These are phyloP conservation scores for Eucalyptus decipiens DNA, from an alignment of 345 rosid genomes.

Conservation along the genomic window DNA sequence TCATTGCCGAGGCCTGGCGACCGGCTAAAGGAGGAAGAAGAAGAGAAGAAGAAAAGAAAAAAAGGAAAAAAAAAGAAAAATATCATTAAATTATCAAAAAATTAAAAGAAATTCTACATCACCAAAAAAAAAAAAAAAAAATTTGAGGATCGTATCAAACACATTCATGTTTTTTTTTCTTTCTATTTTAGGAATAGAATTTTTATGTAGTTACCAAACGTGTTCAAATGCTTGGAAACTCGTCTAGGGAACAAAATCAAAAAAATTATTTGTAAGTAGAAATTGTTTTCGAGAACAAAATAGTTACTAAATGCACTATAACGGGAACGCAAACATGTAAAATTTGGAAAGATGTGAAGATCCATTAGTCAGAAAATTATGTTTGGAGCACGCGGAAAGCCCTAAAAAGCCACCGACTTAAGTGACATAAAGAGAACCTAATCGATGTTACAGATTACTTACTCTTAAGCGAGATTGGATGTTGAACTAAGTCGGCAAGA, in stretches of 20 bases:
- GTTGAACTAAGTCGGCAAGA: fast-evolving
- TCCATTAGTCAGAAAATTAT: neutral
- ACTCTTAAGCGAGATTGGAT: neutral
- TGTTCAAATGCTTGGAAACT: fast-evolving
- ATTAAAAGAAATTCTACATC: too few relatives aligned
- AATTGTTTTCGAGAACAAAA: too few relatives aligned
- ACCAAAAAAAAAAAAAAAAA: too few relatives aligned
- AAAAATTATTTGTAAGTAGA: too few relatives aligned
- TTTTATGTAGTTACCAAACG: fast-evolving
- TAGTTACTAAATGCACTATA: too few relatives aligned
- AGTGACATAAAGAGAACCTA: neutral
- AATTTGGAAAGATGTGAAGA: neutral
- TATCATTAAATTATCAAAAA: fast-evolving
- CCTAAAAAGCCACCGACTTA: neutral
- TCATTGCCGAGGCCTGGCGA: fast-evolving
- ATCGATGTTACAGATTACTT: neutral
- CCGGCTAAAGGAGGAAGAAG: too few relatives aligned
- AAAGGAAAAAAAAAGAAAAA: fast-evolving
- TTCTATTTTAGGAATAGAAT: too few relatives aligned
- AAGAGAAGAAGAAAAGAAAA: too few relatives aligned
- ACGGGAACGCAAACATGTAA: fast-evolving
- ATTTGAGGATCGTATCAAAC: too few relatives aligned
- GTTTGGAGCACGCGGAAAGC: neutral
- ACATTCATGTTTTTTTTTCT: too few relatives aligned
- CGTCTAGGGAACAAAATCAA: fast-evolving